These are phyloP conservation scores for Aspergillus cejpii DNA, from an alignment of 2,329 filamentous ascomycete genomes.

Conservation along the genomic window DNA sequence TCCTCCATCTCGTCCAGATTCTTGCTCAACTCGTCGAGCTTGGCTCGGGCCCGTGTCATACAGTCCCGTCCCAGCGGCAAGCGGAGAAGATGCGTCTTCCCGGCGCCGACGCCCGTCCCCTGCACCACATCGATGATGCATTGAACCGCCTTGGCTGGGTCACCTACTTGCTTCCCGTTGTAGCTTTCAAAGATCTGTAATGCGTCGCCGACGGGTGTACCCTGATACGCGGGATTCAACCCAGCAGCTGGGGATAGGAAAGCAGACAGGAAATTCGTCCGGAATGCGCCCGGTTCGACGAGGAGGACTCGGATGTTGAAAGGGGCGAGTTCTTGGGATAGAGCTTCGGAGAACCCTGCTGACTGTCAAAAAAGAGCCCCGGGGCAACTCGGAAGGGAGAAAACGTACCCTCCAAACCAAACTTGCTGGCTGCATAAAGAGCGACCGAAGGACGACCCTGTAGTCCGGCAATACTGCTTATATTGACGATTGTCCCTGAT, in stretches of 20 bases:
- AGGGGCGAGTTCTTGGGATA: constrained; percentile 32
- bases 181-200: constrained; percentile 17
- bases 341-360: constrained; percentile 29
- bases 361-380: background rate
- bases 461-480: constrained; percentile 47
- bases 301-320: constrained; percentile 37
- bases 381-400: no score
- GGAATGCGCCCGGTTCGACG: constrained; percentile 41
- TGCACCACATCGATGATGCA: constrained; percentile 37
- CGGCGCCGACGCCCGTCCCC: constrained; percentile 28
- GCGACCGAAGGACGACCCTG: constrained; percentile 28
- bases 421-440: constrained; percentile 40
- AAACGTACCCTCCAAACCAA: constrained; percentile 33
- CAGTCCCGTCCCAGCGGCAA: constrained; percentile 38
- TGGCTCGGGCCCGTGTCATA: constrained; percentile 5
- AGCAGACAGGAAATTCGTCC: constrained; percentile 37
- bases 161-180: constrained; percentile 13
- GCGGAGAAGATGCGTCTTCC: constrained; percentile 30
- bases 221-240: constrained; percentile 17
- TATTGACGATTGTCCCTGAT: constrained; percentile 39
- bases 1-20: constrained; percentile 8
- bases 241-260: constrained; percentile 41
- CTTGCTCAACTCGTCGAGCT: constrained; percentile 3
- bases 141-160: constrained; percentile 24
- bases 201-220: constrained; percentile 20